Evolutionary conservation across 2,329 filamentous ascomycete species (phyloP).

Genomic region (Raffaelea arxii): DNA sequence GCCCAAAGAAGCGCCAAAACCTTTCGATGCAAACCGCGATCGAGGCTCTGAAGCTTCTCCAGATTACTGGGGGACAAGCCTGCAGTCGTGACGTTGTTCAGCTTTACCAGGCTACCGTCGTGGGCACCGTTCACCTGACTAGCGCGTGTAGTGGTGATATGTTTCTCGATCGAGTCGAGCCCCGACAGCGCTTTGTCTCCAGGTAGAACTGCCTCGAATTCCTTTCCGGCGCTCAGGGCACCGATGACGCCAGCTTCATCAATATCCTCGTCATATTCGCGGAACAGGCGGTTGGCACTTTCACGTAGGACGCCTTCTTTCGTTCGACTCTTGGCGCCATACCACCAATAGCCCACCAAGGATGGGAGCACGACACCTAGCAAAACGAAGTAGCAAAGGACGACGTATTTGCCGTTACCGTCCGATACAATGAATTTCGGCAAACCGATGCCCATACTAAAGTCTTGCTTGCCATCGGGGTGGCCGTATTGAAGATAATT

Average conservation of each 20-base stretch:
- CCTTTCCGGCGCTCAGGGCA: constrained; percentile 75
- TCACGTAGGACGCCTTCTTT: constrained; percentile 90
- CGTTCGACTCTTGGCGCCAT: constrained; percentile 84
- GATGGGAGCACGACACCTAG: constrained; percentile 88
- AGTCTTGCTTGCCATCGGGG: constrained; percentile 95
- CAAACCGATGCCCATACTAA: constrained; percentile 93
- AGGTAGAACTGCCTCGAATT: constrained; percentile 68
- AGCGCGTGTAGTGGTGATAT: constrained; percentile 49
- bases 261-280: constrained; percentile 79
- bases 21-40: constrained; percentile 74
- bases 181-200: constrained; percentile 73
- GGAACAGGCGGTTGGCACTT: constrained; percentile 90
- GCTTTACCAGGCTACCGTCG: constrained; percentile 15
- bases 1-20: constrained; percentile 87
- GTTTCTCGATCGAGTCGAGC: constrained; percentile 74
- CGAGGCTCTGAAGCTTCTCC: constrained; percentile 66
- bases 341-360: constrained; percentile 96
- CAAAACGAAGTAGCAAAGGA: constrained; percentile 79
- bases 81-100: constrained; percentile 28
- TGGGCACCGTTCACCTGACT: neutral
- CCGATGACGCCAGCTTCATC: constrained; percentile 70
- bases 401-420: constrained; percentile 89
- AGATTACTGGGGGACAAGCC: constrained; percentile 66
- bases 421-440: constrained; percentile 88
- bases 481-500: constrained; percentile 96